These are phyloP conservation scores for Cytospora chrysosperma DNA, from an alignment of 2,329 filamentous ascomycete species.

Conservation along the genomic window DNA sequence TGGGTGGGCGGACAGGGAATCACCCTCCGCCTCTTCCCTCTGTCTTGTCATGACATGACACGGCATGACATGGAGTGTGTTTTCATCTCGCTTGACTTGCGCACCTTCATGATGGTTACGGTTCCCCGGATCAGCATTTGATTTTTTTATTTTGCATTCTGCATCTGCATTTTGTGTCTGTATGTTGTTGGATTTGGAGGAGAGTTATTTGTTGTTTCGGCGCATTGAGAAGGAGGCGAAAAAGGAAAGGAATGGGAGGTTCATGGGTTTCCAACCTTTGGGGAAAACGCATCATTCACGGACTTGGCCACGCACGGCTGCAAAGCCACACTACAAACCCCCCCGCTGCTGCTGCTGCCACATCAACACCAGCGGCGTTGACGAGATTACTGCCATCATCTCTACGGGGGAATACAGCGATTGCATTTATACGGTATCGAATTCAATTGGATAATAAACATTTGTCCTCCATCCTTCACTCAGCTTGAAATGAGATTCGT, in stretches of 20 bases:
- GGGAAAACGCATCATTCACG: conserved; percentile 11
- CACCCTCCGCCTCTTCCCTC: too few relatives aligned
- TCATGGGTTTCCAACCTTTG: not conserved
- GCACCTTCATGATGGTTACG: not conserved
- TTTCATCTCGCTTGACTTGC: not conserved
- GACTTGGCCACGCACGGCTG: not conserved
- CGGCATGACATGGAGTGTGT: too few relatives aligned
- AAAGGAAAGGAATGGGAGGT: conserved; percentile 10
- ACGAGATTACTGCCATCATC: not conserved
- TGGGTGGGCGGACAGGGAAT: too few relatives aligned
- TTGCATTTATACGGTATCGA: not conserved
- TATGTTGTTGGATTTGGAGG: too few relatives aligned
- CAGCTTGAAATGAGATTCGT: too few relatives aligned
- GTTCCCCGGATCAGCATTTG: not conserved
- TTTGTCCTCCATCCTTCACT: too few relatives aligned
- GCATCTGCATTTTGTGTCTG: not conserved
- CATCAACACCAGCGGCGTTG: conserved; percentile 9
- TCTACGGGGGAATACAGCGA: not conserved
- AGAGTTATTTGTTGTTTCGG: not conserved
- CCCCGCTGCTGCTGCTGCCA: not conserved
- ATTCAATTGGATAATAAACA: too few relatives aligned
- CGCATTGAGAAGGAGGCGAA: not conserved
- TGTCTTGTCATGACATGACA: not conserved
- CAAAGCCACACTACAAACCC: not conserved
- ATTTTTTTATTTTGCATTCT: not conserved